Evolutionary conservation across 1,284 basidiomycete genomes (phyloP), one percentile per base, ranked within the genome.

Genomic region (Wolfiporia cocos): DNA sequence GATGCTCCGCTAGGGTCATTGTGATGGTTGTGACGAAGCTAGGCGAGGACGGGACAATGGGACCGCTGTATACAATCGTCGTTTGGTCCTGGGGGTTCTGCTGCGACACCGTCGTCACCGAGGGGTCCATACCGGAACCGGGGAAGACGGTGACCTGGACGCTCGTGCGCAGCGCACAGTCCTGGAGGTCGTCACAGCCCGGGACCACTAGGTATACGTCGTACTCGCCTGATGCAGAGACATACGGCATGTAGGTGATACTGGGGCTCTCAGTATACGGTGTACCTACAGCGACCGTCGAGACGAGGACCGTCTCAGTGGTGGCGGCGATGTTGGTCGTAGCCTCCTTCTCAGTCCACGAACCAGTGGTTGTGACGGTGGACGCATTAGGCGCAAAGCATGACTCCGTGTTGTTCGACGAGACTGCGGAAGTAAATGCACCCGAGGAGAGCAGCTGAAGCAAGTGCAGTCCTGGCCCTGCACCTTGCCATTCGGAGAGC

Each of bases 401-500:
- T 0, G 87, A 87, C 33, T 69, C 61, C 12, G 63, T 66, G 59
- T 93, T 92, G 42, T 79, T 65, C 15, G 56, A 54, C 37, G 64
- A 61, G 41, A 85, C 65, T 1, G 87, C 74, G 2, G 87, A 90
- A 2, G 82, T 89, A 56, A 87, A 92, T 4, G 90, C 86, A 48
- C 95, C 95, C 7, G 88, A 85, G 0, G 92, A 94, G 10, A 99
- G 78, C 6, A 98, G 70, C 61, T 98, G 90, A 30, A 98, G 62
- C 40, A 96, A 70, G 61, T 95, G 89, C 37, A 99, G 67, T 43
- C 92, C 96, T 2, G 91, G 77, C 4, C 82, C 78, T 9, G 70
- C 65, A 20, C 94, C 95, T 38, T 73, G 76, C 76, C 86, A 94
- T 34, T 72, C 67, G 6, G 83, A 80, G 18, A 97, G 69, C 42